Conservation (phyloP, 2,329 filamentous ascomycete genomes). For the Alternaria solani region DNA sequence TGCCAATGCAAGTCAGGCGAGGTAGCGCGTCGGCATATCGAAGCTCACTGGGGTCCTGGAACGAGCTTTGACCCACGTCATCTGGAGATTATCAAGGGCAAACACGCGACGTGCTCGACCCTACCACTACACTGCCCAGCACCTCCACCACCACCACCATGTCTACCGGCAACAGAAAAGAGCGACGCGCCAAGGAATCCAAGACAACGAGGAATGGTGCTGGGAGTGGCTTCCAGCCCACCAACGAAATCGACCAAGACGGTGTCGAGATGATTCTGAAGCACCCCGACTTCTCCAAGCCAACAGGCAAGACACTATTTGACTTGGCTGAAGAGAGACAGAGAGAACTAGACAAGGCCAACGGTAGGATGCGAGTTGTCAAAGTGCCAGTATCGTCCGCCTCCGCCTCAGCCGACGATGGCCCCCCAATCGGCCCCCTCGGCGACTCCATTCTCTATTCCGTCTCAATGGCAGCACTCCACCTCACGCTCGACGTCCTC, state of each 20-base stretch:
- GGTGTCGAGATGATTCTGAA: constrained; percentile 67
- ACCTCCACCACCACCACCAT: constrained; percentile 28
- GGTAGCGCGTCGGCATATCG: neutral
- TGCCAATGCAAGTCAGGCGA: neutral
- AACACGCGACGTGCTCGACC: constrained; percentile 29
- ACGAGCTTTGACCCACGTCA: constrained; percentile 28
- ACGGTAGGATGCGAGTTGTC: constrained; percentile 53
- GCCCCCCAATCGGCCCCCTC: constrained; percentile 54
- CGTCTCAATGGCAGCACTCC: constrained; percentile 72
- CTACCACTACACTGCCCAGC: constrained; percentile 10
- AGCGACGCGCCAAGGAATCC: constrained; percentile 53
- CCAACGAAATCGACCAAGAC: constrained; percentile 49
- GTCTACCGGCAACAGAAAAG: constrained; percentile 54
- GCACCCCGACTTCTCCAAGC: constrained; percentile 72
- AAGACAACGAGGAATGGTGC: constrained; percentile 24
- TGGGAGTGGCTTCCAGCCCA: constrained; percentile 50
- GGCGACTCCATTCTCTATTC: constrained; percentile 60
- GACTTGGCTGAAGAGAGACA: constrained; percentile 72
- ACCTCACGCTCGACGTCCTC: constrained; percentile 80
- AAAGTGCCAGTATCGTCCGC: constrained; percentile 41
- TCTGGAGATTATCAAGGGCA: constrained; percentile 24
- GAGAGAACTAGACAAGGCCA: constrained; percentile 54
- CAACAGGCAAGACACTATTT: constrained; percentile 72
- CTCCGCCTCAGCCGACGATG: constrained; percentile 29
- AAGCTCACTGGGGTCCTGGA: constrained; percentile 7